These are phyloP conservation scores for Malus hybrid DNA, from an alignment of 331 rosid genomes.

Conservation along the genomic window DNA sequence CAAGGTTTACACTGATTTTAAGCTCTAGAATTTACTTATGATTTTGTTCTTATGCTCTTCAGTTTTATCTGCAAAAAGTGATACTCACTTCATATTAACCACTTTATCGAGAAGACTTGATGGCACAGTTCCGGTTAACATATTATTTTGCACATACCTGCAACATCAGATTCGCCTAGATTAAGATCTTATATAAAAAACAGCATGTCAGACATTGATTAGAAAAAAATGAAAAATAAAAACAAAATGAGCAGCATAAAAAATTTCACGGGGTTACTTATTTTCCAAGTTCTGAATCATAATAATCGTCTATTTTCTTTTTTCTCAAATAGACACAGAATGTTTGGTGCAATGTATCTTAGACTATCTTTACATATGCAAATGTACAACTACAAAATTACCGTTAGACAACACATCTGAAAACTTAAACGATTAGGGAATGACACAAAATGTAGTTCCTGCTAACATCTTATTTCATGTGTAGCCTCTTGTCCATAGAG, in stretches of 20 bases:
- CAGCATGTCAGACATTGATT: neutral
- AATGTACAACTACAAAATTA: neutral
- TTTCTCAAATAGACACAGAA: neutral
- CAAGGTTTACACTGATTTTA: neutral
- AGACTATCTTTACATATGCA: neutral
- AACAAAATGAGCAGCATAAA: neutral
- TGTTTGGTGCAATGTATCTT: neutral
- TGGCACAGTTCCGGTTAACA: constrained; percentile 74
- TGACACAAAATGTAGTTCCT: neutral
- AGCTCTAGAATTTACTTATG: neutral
- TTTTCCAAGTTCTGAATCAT: neutral
- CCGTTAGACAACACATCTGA: neutral
- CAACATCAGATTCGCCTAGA: constrained; percentile 22
- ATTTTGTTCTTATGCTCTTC: neutral
- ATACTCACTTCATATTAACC: constrained; percentile 53
- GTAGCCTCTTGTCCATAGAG: too few relatives aligned
- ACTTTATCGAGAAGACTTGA: constrained; percentile 47
- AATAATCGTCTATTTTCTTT: neutral
- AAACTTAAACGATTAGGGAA: neutral
- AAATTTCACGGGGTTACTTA: neutral
- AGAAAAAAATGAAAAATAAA: neutral
- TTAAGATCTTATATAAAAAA: neutral
- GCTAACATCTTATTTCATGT: neutral
- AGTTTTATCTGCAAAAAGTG: constrained; percentile 5
- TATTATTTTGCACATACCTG: constrained; percentile 84